phyloP scores from a whole-genome alignment of 1,284 basidiomycete genomes.

The Naganishia cerealis region DNA sequence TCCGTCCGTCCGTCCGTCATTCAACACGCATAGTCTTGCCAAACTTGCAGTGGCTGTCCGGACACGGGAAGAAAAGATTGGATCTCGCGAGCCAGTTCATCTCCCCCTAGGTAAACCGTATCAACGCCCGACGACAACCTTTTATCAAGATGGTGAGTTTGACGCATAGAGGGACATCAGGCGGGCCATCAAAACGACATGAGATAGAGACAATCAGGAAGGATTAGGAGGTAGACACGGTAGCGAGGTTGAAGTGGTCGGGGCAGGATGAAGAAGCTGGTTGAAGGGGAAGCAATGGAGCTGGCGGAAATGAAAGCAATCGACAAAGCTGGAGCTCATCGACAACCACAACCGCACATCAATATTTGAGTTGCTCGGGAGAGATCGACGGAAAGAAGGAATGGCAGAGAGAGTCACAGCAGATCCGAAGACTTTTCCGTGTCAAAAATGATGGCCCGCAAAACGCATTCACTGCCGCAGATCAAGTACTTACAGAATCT shows the following conservation, averaged over 20 bases:
- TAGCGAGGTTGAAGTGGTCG: no score
- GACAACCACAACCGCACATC: neutral
- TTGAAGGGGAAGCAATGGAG: no score
- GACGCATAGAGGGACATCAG: neutral
- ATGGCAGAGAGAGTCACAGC: neutral
- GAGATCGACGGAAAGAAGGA: no score
- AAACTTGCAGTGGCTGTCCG: neutral
- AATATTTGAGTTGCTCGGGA: no score
- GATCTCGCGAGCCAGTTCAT: slow-evolving; percentile 26
- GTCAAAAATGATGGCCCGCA: neutral
- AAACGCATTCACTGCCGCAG: neutral
- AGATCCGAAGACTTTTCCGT: neutral
- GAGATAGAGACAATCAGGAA: neutral
- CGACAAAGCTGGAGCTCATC: neutral
- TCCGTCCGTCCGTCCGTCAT: slow-evolving; percentile 13
- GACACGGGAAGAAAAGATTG: neutral
- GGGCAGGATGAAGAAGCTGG: no score
- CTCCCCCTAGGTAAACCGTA: slow-evolving; percentile 27
- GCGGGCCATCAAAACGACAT: neutral
- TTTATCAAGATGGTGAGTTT: slow-evolving; percentile 30
- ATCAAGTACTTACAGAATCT: neutral
- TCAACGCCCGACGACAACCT: slow-evolving; percentile 20
- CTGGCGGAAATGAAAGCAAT: no score
- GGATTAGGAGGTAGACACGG: neutral
- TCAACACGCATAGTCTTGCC: neutral